Percentiles rank a stretch among this genome's conserved stretches.
phyloP scores from a whole-genome alignment of 1,139 yeast genomes.

The Blastobotrys arbuscula region DNA sequence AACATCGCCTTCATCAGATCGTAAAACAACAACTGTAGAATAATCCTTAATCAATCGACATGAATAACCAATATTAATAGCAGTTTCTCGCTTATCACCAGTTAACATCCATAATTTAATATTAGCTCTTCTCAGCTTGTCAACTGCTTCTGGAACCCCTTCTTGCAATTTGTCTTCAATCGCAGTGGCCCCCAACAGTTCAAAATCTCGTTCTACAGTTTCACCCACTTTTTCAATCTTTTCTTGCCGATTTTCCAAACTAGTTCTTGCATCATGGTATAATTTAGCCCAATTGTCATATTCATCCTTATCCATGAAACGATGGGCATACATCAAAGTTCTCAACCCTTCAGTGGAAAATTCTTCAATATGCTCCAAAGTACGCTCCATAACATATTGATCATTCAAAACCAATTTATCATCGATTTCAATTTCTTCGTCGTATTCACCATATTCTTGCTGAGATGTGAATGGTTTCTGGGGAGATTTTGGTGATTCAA shows the following conservation, averaged over 20 bases:
- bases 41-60: constrained; percentile 90
- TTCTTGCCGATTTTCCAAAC: constrained; percentile 59
- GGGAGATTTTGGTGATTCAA: constrained; percentile 14
- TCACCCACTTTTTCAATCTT: constrained; percentile 72
- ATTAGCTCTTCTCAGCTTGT: constrained; percentile 86
- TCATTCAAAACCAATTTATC: constrained; percentile 67
- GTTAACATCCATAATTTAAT: constrained; percentile 97
- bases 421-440: constrained; percentile 42
- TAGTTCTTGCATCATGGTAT: constrained; percentile 71
- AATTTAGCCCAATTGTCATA: constrained; percentile 62
- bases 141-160: constrained; percentile 93
- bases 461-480: background rate
- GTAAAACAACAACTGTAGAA: constrained; percentile 76
- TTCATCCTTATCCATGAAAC: constrained; percentile 56
- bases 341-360: constrained; percentile 93
- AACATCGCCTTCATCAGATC: constrained; percentile 46
- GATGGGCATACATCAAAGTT: constrained; percentile 76
- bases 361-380: constrained; percentile 85
- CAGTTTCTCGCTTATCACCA: constrained; percentile 97
- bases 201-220: constrained; percentile 58
- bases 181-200: constrained; percentile 86
- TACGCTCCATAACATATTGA: constrained; percentile 71
- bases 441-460: constrained; percentile 25
- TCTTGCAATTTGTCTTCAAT: constrained; percentile 95
- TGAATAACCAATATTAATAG: constrained; percentile 92